A percentile compares a stretch with the other conserved stretches of the same genome.
Evolutionary conservation across 805 yeast genomes (phyloP).

Genomic region (Naumovozyma castellii): DNA sequence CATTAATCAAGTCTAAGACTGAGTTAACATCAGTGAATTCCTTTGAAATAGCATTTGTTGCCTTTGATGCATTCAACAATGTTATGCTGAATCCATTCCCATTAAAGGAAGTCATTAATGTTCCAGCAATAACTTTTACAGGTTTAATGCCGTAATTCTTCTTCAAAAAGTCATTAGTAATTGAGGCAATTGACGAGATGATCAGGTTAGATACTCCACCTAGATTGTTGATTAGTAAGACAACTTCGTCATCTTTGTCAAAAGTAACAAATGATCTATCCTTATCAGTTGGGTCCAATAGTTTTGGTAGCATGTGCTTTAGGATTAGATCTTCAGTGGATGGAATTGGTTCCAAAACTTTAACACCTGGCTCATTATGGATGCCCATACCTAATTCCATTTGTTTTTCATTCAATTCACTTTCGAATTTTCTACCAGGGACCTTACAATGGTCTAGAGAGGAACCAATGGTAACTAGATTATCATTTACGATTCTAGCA

Average conservation of each 20-base stretch:
- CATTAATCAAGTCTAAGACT: slow-evolving; percentile 51
- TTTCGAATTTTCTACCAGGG: slow-evolving; percentile 65
- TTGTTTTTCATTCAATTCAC: slow-evolving; percentile 46
- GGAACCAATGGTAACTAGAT: slow-evolving; percentile 79
- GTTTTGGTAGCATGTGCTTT: slow-evolving; percentile 48
- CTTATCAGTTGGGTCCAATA: slow-evolving; percentile 52
- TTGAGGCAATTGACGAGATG: slow-evolving; percentile 59
- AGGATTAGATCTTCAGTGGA: slow-evolving; percentile 49
- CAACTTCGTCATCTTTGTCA: slow-evolving; percentile 51
- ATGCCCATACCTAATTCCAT: slow-evolving; percentile 93
- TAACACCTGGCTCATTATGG: slow-evolving; percentile 87
- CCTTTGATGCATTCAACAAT: slow-evolving; percentile 55
- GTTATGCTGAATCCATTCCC: slow-evolving; percentile 90
- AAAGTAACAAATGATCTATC: slow-evolving; percentile 80
- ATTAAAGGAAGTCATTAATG: slow-evolving; percentile 80
- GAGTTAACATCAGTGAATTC: slow-evolving; percentile 27
- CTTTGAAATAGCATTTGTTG: slow-evolving; percentile 31
- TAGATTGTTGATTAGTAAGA: slow-evolving; percentile 68
- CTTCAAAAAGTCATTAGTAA: slow-evolving; percentile 44
- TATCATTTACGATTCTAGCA: slow-evolving; percentile 53
- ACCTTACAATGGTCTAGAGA: slow-evolving; percentile 84
- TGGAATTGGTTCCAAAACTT: slow-evolving; percentile 50
- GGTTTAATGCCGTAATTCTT: slow-evolving; percentile 50
- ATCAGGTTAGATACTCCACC: slow-evolving; percentile 87
- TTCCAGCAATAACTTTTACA: slow-evolving; percentile 58